phyloP scores from a whole-genome alignment of 2,329 filamentous ascomycete genomes.

The Coleophoma eucalyptorum region DNA sequence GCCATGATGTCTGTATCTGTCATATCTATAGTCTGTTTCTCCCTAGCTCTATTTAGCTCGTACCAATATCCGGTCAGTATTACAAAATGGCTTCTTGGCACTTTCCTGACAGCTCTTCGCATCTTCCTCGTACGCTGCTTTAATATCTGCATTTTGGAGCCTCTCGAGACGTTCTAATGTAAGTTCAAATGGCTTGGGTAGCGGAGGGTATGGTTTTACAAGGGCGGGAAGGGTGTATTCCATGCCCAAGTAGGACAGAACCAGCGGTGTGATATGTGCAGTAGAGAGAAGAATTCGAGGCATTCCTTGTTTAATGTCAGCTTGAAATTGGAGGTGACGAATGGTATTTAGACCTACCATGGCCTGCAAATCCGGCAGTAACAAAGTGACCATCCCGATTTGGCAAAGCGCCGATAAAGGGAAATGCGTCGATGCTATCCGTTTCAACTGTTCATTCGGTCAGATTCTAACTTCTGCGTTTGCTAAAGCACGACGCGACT shows the following conservation, averaged over 20 bases:
- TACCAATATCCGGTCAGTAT: too few species aligned
- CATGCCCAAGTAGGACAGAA: constrained; percentile 18
- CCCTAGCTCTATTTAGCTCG: too few species aligned
- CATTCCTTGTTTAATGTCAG: constrained; percentile 17
- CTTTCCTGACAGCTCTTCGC: constrained; percentile 7
- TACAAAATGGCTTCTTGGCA: constrained; percentile 15
- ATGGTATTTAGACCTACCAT: constrained; percentile 27
- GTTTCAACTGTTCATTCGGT: constrained; percentile 9
- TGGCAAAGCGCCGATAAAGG: constrained; percentile 39
- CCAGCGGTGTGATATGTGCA: constrained; percentile 21
- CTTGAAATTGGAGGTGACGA: background rate
- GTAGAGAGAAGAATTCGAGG: constrained; percentile 27
- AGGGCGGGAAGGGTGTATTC: constrained; percentile 15
- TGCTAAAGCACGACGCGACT: background rate
- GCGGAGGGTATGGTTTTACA: constrained; percentile 17
- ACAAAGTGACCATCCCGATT: constrained; percentile 35
- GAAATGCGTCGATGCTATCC: constrained; percentile 28
- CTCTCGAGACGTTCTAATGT: constrained; percentile 23
- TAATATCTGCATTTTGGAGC: constrained; percentile 11
- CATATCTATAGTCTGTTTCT: too few species aligned
- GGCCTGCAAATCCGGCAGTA: constrained; percentile 43
- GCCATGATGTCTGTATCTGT: too few species aligned
- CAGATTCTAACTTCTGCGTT: background rate
- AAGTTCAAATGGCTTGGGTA: constrained; percentile 24
- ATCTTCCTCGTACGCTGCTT: constrained; percentile 2